Base-by-base conservation (phyloP, 2,329 filamentous ascomycete genomes). In the Fusarium sp. region DNA sequence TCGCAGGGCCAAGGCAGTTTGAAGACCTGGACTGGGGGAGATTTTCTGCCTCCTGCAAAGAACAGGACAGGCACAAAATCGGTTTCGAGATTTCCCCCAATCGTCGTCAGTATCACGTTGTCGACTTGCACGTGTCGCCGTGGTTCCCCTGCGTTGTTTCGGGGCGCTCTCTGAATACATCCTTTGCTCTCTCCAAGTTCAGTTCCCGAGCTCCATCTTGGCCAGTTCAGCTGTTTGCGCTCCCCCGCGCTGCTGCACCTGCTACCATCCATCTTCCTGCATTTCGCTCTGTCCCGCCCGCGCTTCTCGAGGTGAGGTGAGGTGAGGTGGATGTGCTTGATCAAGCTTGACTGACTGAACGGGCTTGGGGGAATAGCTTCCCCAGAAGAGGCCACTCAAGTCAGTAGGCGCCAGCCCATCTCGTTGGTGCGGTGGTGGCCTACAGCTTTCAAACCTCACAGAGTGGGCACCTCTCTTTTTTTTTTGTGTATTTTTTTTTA, bases 401-500 rank as follows among this genome's bases (percentile, higher is more conserved):
- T 24, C 29, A 31, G 34, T 62, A 62, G 60, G 60, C 60, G 60
- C 34, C 60, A 47, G 45, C 60, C 60, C 34, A 35, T 62, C 38
- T 62, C 47, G 61, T 63, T 63, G 61, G 61, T 56, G 60, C 60
- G 45, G 31, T 10, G 45, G 29, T 11, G 29, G 47, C 54, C 59
- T 35, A 62, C 60, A 62, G 45, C 60, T 52, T 52, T 47, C 34
- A 47, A 38, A 59, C 60, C 34, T 47, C 34, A 35, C 42, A 61
- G 50, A 73, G 71, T 74, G 64, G 64, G 66, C 45, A 52, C 47
- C 24, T 52, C 4, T n/a, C 29, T 57, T 52, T 7, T 52, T 60
- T 47, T 62, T 40, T 45, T 50, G 65, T 71, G 71, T 56, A 61
- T 74, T 74, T 73, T 73, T 69, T 73, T 69, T 71, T 64, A 27